Evolutionary conservation across 1,284 basidiomycete genomes (phyloP).

Genomic region (Cutaneotrichosporon sp.): DNA sequence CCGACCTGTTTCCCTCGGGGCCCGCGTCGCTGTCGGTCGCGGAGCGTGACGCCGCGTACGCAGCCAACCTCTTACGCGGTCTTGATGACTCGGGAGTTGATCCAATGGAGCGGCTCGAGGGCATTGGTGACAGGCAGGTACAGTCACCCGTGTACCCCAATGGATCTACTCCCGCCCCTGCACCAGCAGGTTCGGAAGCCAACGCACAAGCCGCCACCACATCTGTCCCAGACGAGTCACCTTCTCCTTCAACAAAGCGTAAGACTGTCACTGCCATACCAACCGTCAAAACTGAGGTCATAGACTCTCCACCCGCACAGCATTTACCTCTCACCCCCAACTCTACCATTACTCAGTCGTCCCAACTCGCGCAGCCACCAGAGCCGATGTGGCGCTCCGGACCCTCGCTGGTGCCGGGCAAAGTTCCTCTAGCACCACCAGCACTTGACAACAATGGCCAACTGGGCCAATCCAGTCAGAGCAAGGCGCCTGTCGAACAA

Average conservation of each 20-base stretch:
- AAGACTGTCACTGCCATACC: neutral
- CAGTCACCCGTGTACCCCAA: neutral
- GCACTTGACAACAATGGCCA: neutral
- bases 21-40: neutral
- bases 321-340: neutral
- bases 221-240: neutral
- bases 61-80: too few species aligned
- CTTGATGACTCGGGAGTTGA: too few species aligned
- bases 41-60: too few species aligned
- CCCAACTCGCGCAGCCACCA: neutral
- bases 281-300: constrained; percentile 1
- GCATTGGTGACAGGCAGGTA: too few species aligned
- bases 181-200: neutral
- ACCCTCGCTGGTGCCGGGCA: neutral
- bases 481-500: neutral
- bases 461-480: neutral
- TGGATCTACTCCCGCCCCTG: neutral
- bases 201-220: neutral
- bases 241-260: neutral
- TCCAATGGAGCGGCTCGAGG: neutral
- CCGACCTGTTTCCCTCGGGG: neutral
- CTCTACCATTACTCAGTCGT: neutral
- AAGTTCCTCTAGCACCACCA: neutral
- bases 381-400: neutral
- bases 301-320: neutral